Evolutionary conservation across 2,329 filamentous ascomycete species (phyloP).

Genomic region (Trichoderma atrobrunneum): DNA sequence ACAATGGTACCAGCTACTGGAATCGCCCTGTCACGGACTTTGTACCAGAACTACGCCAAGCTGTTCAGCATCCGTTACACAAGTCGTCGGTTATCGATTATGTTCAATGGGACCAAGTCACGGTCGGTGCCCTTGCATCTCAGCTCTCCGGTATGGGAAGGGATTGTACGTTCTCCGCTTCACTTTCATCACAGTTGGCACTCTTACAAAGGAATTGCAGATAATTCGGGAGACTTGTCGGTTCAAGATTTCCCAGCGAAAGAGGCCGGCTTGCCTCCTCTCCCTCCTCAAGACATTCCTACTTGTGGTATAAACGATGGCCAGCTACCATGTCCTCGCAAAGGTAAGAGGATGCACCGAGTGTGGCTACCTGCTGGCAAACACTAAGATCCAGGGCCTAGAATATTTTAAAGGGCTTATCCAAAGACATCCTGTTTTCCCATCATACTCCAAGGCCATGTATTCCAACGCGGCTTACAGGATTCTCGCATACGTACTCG

Average conservation of each 20-base stretch:
- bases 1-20: slow-evolving; percentile 25
- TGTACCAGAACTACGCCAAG: slow-evolving; percentile 26
- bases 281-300: slow-evolving; percentile 11
- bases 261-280: neutral
- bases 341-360: neutral
- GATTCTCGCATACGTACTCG: slow-evolving; percentile 25
- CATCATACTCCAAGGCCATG: slow-evolving; percentile 22
- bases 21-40: slow-evolving; percentile 28
- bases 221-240: neutral
- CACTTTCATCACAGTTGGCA: neutral
- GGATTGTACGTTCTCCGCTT: slow-evolving; percentile 5
- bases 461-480: slow-evolving; percentile 27
- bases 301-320: slow-evolving; percentile 17
- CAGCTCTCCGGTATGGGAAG: slow-evolving; percentile 15
- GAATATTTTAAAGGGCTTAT: slow-evolving; percentile 24
- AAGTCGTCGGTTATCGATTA: neutral
- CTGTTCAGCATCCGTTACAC: neutral
- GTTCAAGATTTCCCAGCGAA: slow-evolving; percentile 12
- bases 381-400: neutral
- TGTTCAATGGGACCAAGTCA: slow-evolving; percentile 20
- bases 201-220: neutral
- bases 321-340: neutral
- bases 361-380: neutral
- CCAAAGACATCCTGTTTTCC: slow-evolving; percentile 21
- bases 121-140: slow-evolving; percentile 16